These are phyloP conservation scores for Coix lacrymajobi DNA, from an alignment of 176 grass and related monocot species.

Conservation along the genomic window DNA sequence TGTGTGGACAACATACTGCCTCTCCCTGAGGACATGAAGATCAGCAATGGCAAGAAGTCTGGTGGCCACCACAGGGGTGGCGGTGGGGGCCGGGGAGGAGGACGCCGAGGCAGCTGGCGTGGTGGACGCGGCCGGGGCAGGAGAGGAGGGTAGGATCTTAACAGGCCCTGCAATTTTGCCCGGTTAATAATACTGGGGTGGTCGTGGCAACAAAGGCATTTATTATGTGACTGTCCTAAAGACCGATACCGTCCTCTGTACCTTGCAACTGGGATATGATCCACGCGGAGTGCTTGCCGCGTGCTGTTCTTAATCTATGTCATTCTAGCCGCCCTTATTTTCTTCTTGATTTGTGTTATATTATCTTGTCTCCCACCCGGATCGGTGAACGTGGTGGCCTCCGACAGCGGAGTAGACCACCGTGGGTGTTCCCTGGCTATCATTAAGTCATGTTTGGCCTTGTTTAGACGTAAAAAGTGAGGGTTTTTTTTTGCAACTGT, in stretches of 20 bases:
- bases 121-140: constrained; percentile 41
- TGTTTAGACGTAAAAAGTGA: too few relatives aligned
- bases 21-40: constrained; percentile 74
- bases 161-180: constrained; percentile 18
- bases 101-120: constrained; percentile 38
- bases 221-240: background rate
- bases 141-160: constrained; percentile 14
- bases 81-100: constrained; percentile 28
- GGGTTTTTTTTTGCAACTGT: too few relatives aligned
- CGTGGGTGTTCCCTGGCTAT: too few relatives aligned
- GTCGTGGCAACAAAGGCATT: background rate
- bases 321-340: background rate
- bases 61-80: constrained; percentile 32
- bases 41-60: constrained; percentile 33
- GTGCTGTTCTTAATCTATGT: background rate
- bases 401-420: too few relatives aligned
- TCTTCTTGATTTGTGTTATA: background rate
- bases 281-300: background rate
- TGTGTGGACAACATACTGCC: constrained; percentile 83
- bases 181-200: background rate
- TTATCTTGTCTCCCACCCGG: background rate
- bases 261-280: constrained; percentile 31
- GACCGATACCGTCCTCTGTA: background rate
- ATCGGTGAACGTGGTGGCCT: too few relatives aligned
- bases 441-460: too few relatives aligned